Conservation (phyloP, 768 basidiomycete genomes). For the Postia placenta region DNA sequence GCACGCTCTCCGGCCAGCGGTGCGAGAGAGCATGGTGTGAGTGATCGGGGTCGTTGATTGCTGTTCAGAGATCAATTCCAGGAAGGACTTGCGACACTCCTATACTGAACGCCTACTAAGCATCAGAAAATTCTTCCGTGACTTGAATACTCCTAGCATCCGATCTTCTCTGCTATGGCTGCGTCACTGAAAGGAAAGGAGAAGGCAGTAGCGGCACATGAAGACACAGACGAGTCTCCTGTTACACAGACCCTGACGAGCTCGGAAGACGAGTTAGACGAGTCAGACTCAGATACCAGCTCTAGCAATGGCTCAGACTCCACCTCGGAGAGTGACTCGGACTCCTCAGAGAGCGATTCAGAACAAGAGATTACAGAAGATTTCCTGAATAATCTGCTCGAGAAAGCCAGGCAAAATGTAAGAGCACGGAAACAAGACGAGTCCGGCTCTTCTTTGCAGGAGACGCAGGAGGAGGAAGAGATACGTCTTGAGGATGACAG, state of each 20-base stretch:
- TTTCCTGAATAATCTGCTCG: slow-evolving; percentile 56
- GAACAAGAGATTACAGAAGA: slow-evolving; percentile 50
- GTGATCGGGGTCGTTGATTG: neutral
- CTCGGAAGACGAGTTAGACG: slow-evolving; percentile 6
- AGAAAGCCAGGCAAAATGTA: slow-evolving; percentile 52
- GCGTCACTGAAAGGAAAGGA: slow-evolving; percentile 38
- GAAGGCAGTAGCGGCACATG: slow-evolving; percentile 25
- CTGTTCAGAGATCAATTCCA: neutral
- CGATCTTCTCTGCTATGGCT: slow-evolving; percentile 2
- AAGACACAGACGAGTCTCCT: slow-evolving; percentile 10
- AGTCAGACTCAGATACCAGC: slow-evolving; percentile 8
- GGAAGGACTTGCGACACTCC: neutral
- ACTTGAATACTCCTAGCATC: neutral
- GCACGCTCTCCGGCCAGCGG: slow-evolving; percentile 2
- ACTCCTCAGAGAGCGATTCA: slow-evolving; percentile 25
- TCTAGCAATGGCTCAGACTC: slow-evolving; percentile 26
- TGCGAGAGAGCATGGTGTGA: slow-evolving; percentile 2
- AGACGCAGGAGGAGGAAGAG: slow-evolving; percentile 44
- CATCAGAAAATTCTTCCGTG: neutral
- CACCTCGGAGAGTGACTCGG: slow-evolving; percentile 29
- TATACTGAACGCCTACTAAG: too few relatives aligned
- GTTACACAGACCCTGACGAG: neutral
- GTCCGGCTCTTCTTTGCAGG: slow-evolving; percentile 7
- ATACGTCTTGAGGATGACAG: slow-evolving; percentile 42
- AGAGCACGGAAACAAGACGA: slow-evolving; percentile 8